A percentile compares a stretch with the other conserved stretches of the same genome.
These are phyloP conservation scores for Solanum etuberosum DNA, from an alignment of 257 asterid species.

Conservation along the genomic window DNA sequence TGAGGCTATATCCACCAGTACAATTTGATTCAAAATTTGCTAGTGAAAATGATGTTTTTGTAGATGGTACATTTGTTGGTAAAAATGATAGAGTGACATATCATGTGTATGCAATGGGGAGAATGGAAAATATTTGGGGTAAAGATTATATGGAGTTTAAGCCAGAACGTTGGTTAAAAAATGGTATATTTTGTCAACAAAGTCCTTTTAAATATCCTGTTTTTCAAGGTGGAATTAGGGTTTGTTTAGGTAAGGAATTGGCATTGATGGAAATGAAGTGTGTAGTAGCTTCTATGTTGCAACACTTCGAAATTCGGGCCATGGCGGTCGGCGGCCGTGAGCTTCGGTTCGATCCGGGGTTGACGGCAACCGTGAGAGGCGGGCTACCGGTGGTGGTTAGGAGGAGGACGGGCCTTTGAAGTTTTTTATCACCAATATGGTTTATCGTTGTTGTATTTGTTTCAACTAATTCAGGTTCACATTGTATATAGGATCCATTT, in stretches of 20 bases:
- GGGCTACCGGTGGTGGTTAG: constrained; percentile 25
- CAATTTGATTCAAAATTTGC: constrained; percentile 36
- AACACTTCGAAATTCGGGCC: constrained; percentile 23
- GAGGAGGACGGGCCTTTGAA: background rate
- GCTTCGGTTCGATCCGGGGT: constrained; percentile 58
- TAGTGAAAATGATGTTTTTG: constrained; percentile 12
- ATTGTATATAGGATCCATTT: background rate
- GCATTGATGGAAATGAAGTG: constrained; percentile 36
- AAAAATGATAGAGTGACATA: constrained; percentile 28
- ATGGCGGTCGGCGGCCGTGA: background rate
- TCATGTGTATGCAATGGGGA: constrained; percentile 38
- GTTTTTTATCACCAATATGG: background rate
- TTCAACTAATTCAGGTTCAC: background rate
- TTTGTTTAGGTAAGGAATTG: constrained; percentile 35
- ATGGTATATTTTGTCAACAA: constrained; percentile 19
- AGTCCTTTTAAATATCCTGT: constrained; percentile 34
- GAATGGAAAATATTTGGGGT: constrained; percentile 37
- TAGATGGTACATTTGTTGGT: constrained; percentile 21
- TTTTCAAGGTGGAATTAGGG: constrained; percentile 37
- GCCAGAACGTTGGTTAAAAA: constrained; percentile 33
- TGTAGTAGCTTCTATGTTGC: constrained; percentile 37
- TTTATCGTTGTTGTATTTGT: background rate
- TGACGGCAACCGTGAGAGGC: constrained; percentile 49
- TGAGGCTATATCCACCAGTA: constrained; percentile 32
- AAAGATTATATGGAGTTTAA: constrained; percentile 26